A percentile compares a stretch with the other conserved stretches of the same genome.
Evolutionary conservation across 345 rosid genomes (phyloP).

Genomic region (Luvunga scandens): DNA sequence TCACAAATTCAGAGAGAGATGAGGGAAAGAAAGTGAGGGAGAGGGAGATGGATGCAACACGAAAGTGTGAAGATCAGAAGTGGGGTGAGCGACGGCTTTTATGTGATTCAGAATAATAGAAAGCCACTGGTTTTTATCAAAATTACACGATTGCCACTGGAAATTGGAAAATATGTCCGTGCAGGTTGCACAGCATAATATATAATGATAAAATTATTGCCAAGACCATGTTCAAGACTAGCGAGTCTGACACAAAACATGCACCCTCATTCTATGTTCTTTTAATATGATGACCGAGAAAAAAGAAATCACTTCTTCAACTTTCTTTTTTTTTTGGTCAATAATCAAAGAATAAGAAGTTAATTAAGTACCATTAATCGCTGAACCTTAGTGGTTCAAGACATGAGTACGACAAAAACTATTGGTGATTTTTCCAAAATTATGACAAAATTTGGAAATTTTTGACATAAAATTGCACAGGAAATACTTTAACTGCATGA

Average conservation of each 20-base stretch:
- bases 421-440: neutral
- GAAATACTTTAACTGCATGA: too few species aligned
- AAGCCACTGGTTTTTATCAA: constrained; percentile 23
- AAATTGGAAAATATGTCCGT: constrained; percentile 21
- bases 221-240: neutral
- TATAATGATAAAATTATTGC: neutral
- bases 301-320: too few species aligned
- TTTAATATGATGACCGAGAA: too few species aligned
- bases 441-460: too few species aligned
- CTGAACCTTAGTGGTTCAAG: too few species aligned
- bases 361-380: too few species aligned
- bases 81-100: constrained; percentile 14
- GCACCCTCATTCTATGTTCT: neutral
- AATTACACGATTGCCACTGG: constrained; percentile 41
- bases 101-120: constrained; percentile 25
- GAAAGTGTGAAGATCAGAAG: neutral
- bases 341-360: too few species aligned
- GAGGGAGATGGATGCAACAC: neutral
- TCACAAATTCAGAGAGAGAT: neutral
- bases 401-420: too few species aligned
- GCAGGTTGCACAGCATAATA: neutral
- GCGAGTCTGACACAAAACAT: neutral
- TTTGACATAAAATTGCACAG: neutral
- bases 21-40: neutral
- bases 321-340: too few species aligned